Conservation (phyloP, 768 basidiomycete genomes). For the Arthromyces matolae region DNA sequence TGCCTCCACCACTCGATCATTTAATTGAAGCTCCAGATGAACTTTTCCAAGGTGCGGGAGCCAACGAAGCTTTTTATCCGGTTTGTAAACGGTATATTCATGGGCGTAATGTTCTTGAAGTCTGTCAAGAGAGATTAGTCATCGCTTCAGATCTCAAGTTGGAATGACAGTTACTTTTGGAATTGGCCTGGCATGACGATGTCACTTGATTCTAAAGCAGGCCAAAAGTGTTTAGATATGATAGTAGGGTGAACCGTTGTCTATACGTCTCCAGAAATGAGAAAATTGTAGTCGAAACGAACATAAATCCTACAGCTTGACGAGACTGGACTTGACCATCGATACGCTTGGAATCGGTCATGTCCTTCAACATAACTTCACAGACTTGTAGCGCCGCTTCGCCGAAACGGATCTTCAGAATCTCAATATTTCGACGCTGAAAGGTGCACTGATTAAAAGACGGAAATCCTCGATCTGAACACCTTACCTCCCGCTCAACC, state of each 20-base stretch:
- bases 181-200: conserved; percentile 87
- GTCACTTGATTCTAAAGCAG: conserved; percentile 67
- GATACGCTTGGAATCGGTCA: conserved; percentile 89
- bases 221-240: conserved; percentile 96
- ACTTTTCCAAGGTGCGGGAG: conserved; percentile 86
- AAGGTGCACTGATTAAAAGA: conserved; percentile 4
- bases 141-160: not conserved
- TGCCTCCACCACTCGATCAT: conserved; percentile 71
- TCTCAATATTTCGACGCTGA: conserved; percentile 89
- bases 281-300: not conserved
- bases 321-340: conserved; percentile 86
- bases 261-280: conserved; percentile 39
- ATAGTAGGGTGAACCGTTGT: conserved; percentile 82
- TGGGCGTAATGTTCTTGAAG: conserved; percentile 73
- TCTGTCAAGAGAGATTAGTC: conserved; percentile 32
- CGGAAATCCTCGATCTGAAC: not conserved
- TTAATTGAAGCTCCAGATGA: conserved; percentile 72
- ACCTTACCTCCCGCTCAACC: conserved; percentile 63
- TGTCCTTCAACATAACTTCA: conserved; percentile 97
- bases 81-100: conserved; percentile 81
- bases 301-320: conserved; percentile 44
- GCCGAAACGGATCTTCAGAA: conserved; percentile 93
- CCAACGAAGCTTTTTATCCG: conserved; percentile 89
- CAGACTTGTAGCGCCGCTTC: conserved; percentile 90
- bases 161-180: conserved; percentile 52